Conservation (phyloP, 176 grass and related monocot species). For the Oryza longistaminata region DNA sequence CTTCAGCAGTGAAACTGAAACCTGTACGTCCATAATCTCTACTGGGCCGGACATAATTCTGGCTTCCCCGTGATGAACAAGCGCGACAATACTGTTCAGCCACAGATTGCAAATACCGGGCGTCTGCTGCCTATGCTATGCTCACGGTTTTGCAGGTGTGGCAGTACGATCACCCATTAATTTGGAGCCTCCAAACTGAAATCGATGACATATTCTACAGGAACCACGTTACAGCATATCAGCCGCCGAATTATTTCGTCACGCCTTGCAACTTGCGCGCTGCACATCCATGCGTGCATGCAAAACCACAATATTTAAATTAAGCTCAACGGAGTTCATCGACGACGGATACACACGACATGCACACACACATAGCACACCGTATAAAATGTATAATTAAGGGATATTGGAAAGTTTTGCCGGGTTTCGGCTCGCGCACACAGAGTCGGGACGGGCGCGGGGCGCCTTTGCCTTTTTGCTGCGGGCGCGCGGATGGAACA, state of each 20-base stretch:
- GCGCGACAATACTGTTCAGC: neutral
- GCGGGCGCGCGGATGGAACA: slow-evolving; percentile 4
- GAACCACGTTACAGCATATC: neutral
- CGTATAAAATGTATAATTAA: neutral
- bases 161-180: slow-evolving; percentile 22
- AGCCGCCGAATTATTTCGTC: neutral
- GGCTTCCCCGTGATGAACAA: neutral
- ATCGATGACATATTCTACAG: neutral
- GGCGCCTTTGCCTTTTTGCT: neutral
- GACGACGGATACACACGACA: neutral
- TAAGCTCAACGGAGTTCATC: neutral
- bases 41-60: no score
- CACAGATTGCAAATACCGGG: slow-evolving; percentile 28
- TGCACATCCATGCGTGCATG: neutral
- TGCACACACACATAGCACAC: neutral
- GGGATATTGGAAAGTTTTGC: slow-evolving; percentile 5
- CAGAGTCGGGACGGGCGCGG: neutral
- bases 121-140: neutral
- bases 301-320: neutral
- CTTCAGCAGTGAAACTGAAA: neutral
- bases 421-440: slow-evolving; percentile 32
- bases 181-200: neutral
- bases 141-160: slow-evolving; percentile 12
- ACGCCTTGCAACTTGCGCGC: neutral
- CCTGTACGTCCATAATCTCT: no score